These are phyloP conservation scores for Coprinopsis cinerea DNA, from an alignment of 768 basidiomycete genomes.

Conservation along the genomic window DNA sequence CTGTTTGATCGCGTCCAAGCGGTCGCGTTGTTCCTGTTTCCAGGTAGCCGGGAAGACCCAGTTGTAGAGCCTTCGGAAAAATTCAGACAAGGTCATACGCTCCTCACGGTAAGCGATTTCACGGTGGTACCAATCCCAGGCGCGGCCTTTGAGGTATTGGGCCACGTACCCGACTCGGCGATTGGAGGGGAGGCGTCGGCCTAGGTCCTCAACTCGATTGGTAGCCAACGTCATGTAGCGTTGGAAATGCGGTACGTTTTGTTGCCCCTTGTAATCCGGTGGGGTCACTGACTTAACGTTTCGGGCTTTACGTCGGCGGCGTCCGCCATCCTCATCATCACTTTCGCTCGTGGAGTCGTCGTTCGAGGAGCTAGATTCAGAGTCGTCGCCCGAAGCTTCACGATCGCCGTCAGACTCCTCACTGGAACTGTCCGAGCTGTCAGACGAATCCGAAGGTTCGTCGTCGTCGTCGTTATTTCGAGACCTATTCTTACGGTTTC, in stretches of 20 bases:
- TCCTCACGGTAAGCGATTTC: constrained; percentile 14
- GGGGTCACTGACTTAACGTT: too few species aligned
- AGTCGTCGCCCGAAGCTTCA: background rate
- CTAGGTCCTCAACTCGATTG: background rate
- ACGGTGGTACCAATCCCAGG: constrained; percentile 22
- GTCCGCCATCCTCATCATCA: background rate
- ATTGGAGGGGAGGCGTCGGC: background rate
- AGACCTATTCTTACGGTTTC: background rate
- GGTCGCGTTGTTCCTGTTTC: constrained; percentile 18
- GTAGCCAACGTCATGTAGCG: background rate
- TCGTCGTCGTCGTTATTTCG: background rate
- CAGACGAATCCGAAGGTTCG: background rate
- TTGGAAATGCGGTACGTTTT: too few species aligned
- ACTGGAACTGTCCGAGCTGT: background rate
- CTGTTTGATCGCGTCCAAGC: constrained; percentile 20
- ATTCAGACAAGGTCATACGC: constrained; percentile 18
- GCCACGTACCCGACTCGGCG: background rate
- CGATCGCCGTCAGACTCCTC: background rate
- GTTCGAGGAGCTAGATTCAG: background rate
- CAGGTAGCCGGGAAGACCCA: constrained; percentile 29
- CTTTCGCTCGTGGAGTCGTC: background rate
- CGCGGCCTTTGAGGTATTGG: constrained; percentile 21
- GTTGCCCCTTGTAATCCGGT: too few species aligned
- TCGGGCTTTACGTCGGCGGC: too few species aligned
- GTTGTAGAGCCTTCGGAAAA: constrained; percentile 26